These are phyloP conservation scores for Acer negundo DNA, from an alignment of 345 rosid genomes.

Conservation along the genomic window DNA sequence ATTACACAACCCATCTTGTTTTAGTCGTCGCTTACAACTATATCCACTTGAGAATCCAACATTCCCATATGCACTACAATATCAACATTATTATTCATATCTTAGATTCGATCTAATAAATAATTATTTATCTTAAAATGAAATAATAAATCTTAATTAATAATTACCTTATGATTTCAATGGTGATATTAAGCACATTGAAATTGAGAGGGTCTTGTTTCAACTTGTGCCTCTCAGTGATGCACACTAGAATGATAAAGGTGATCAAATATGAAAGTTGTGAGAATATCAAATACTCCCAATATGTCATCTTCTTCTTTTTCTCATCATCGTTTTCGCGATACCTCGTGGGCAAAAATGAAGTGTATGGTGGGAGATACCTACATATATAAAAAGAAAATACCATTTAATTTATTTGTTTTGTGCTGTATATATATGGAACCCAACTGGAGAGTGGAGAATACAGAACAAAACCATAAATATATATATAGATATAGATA, in stretches of 20 bases:
- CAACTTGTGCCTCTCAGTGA: conserved; percentile 49
- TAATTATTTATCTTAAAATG: too few species aligned
- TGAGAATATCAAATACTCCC: conserved; percentile 33
- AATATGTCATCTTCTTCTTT: neutral
- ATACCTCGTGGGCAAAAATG: conserved; percentile 32
- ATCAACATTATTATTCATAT: neutral
- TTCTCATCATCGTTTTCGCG: neutral
- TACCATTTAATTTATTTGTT: too few species aligned
- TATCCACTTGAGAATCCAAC: conserved; percentile 68
- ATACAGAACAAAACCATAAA: too few species aligned
- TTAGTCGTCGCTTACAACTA: conserved; percentile 47
- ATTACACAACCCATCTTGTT: conserved; percentile 27
- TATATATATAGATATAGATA: too few species aligned
- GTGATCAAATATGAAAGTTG: conserved; percentile 47
- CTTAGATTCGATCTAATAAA: too few species aligned
- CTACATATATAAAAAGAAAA: conserved; percentile 21
- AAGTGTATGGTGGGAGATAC: conserved; percentile 69
- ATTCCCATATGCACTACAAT: conserved; percentile 63
- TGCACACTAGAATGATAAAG: conserved; percentile 49
- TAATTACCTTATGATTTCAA: conserved; percentile 63
- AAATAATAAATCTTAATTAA: too few species aligned
- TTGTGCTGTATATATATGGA: too few species aligned
- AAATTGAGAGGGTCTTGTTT: conserved; percentile 64
- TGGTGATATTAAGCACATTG: conserved; percentile 49
- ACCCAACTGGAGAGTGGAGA: too few species aligned